Conservation (phyloP, 2,329 filamentous ascomycete species). For the Fonsecaea multimorphosa region DNA sequence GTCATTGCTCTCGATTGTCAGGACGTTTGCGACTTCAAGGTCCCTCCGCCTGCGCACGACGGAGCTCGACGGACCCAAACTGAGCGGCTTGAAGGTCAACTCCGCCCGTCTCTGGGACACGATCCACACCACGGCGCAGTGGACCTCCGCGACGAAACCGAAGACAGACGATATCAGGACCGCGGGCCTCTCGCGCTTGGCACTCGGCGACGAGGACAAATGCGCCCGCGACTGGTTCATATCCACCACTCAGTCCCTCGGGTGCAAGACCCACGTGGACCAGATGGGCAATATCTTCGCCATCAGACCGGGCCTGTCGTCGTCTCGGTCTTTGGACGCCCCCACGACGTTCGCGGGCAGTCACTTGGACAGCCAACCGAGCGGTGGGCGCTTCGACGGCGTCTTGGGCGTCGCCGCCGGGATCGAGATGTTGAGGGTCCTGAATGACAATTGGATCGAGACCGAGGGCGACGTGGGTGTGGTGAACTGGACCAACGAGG, state of each 20-base stretch:
- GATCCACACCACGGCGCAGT: constrained; percentile 32
- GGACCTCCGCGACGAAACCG: constrained; percentile 21
- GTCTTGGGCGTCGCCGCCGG: constrained; percentile 76
- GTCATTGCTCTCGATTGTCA: neutral
- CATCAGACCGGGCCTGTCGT: constrained; percentile 65
- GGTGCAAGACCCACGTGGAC: constrained; percentile 72
- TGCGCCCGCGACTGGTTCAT: constrained; percentile 77
- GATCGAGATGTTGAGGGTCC: constrained; percentile 71
- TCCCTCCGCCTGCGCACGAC: constrained; percentile 19
- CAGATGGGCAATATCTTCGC: constrained; percentile 83
- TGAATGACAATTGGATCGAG: constrained; percentile 70
- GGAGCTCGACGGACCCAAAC: constrained; percentile 18
- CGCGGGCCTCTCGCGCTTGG: constrained; percentile 57
- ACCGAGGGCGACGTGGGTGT: constrained; percentile 75
- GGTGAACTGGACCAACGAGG: constrained; percentile 83
- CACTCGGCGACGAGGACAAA: constrained; percentile 75
- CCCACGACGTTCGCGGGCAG: constrained; percentile 46
- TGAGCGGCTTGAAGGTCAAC: constrained; percentile 25
- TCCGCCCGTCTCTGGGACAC: constrained; percentile 31
- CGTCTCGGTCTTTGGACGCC: constrained; percentile 48
- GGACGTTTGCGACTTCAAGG: constrained; percentile 19
- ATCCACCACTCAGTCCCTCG: constrained; percentile 65
- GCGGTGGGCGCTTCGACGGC: constrained; percentile 73
- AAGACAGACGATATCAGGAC: constrained; percentile 25
- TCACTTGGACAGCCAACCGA: constrained; percentile 59